A percentile compares a stretch with the other conserved stretches of the same genome.
These are phyloP conservation scores for Reticulascus tulasneorum DNA, from an alignment of 2,329 filamentous ascomycete species.

Conservation along the genomic window DNA sequence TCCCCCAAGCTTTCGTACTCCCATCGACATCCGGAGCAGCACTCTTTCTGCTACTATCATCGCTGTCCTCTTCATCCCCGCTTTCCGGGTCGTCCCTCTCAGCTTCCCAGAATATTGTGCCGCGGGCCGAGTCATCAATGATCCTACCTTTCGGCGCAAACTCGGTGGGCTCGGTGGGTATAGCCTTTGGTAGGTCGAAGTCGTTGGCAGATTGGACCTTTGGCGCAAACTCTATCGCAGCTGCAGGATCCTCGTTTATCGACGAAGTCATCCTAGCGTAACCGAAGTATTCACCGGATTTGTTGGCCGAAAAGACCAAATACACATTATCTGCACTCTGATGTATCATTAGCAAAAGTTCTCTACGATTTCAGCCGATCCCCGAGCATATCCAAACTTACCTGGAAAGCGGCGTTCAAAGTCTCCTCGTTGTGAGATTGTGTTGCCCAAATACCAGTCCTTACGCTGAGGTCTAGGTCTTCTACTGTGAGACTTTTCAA, in stretches of 20 bases:
- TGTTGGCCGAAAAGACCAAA: slow-evolving; percentile 92
- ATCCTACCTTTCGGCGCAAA: slow-evolving; percentile 78
- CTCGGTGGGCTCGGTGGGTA: slow-evolving; percentile 72
- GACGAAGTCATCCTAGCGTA: slow-evolving; percentile 86
- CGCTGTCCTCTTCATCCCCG: slow-evolving; percentile 42
- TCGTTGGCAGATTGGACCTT: slow-evolving; percentile 56
- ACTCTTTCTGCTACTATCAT: slow-evolving; percentile 23
- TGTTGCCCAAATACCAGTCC: slow-evolving; percentile 87
- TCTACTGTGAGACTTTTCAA: slow-evolving; percentile 90
- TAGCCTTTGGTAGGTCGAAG: slow-evolving; percentile 71
- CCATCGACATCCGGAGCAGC: slow-evolving; percentile 36
- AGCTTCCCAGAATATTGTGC: slow-evolving; percentile 95
- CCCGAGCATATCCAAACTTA: slow-evolving; percentile 31
- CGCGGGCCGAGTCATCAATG: slow-evolving; percentile 88
- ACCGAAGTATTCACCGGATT: slow-evolving; percentile 94
- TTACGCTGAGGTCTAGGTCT: slow-evolving; percentile 84
- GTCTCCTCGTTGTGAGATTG: slow-evolving; percentile 88
- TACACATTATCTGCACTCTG: slow-evolving; percentile 81
- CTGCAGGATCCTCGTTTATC: slow-evolving; percentile 72
- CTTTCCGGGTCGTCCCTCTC: slow-evolving; percentile 52
- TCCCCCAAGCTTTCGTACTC: slow-evolving; percentile 71
- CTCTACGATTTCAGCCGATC: neutral
- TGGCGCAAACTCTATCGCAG: slow-evolving; percentile 66
- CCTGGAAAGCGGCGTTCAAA: slow-evolving; percentile 79
- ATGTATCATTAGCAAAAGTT: slow-evolving; percentile 6